Base-by-base conservation (phyloP, 768 basidiomycete species). In the Tylopilus vinaceipallidus region DNA sequence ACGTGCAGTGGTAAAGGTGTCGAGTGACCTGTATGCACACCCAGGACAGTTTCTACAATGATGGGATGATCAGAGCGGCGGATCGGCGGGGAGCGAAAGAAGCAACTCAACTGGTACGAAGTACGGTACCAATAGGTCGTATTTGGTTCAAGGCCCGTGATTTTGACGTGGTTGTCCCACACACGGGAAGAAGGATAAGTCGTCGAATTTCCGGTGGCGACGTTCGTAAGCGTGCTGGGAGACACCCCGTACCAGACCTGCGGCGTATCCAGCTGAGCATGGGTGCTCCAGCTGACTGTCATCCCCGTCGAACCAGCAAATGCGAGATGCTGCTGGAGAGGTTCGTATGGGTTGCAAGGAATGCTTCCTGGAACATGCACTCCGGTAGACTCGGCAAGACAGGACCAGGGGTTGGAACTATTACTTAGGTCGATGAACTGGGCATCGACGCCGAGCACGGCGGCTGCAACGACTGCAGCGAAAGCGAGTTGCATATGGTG, bases 71-170 rank as follows among this genome's bases (percentile, higher is more conserved):
- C 19, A 49, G 52, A 35, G 9, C 2, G 11, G 17, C 13, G 20
- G 34, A 3, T 7, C 24, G 11, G 16, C 32, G 46, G 3, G 3
- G 6, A 12, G 17, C 37, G 1, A 13, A 10, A 37, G 10, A 19
- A 17, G 3, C 37, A 4, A 56, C 56, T 38, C 26, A 52, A 63
- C 63, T 61, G 63, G 49, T 66, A 51, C 17, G 61, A 61, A 5
- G 50, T 50, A 20, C 61, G 61, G 34, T 65, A 65, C 63, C 64
- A 65, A 40, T 65, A 64, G 22, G 47, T 58, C 13, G 63, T 65
- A 8, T 45, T 38, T 13, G 64, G 40, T n/a, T 57, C 47, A 26
- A 65, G 55, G 10, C 56, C 61, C 6, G 56, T 63, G 27, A 65
- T 26, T 37, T 54, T 65, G 22, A 65, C 63, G 34, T 65, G 64